These are phyloP conservation scores for Agaricales sp. DNA, from an alignment of 1,284 basidiomycete species.

Conservation along the genomic window DNA sequence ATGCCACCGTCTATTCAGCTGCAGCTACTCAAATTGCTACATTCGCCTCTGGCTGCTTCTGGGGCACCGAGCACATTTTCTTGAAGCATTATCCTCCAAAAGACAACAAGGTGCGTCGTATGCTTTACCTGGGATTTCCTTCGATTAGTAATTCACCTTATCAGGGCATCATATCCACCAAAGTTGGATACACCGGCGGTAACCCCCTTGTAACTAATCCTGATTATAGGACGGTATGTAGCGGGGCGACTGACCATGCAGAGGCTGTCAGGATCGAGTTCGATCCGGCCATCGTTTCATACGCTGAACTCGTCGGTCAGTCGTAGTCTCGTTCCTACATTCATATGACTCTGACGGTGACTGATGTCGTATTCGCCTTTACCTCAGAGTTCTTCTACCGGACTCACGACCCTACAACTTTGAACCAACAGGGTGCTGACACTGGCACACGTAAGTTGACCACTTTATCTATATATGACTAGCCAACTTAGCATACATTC, in stretches of 20 bases:
- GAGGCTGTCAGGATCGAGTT: conserved; percentile 85
- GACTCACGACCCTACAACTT: conserved; percentile 88
- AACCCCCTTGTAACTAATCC: conserved; percentile 43
- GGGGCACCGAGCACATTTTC: conserved; percentile 86
- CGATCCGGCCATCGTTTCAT: conserved; percentile 68
- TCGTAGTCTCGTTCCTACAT: too few relatives aligned
- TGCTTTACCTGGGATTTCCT: too few relatives aligned
- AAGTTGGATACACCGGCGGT: conserved; percentile 80
- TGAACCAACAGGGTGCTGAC: conserved; percentile 72
- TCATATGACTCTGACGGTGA: too few relatives aligned
- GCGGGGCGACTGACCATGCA: conserved; percentile 79
- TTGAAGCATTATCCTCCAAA: conserved; percentile 67
- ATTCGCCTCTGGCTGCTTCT: conserved; percentile 54
- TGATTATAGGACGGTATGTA: conserved; percentile 71
- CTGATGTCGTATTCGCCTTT: conserved; percentile 6
- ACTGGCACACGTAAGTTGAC: conserved; percentile 65
- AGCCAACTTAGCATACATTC: not conserved
- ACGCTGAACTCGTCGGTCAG: conserved; percentile 76
- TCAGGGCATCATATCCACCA: conserved; percentile 54
- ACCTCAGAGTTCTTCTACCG: conserved; percentile 82
- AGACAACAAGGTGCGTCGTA: conserved; percentile 45
- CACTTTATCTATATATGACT: conserved; percentile 1
- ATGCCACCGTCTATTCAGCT: conserved; percentile 28
- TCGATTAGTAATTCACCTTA: conserved; percentile 5
- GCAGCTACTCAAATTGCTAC: conserved; percentile 26